Base-by-base conservation (phyloP, 2,329 filamentous ascomycete genomes). In the Tolypocladium sp. region DNA sequence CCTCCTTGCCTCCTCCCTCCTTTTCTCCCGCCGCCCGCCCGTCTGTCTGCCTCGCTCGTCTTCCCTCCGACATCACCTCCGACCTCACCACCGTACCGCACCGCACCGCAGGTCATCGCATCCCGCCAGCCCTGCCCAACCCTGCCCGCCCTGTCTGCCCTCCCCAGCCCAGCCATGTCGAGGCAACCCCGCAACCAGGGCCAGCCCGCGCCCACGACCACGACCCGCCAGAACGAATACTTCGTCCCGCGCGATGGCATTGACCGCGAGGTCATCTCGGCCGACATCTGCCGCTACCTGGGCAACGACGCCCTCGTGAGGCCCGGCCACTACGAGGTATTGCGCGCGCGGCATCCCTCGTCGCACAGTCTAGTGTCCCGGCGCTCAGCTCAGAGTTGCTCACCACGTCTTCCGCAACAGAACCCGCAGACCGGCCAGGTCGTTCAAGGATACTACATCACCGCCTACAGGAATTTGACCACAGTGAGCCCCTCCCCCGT, bases 211-310 rank as follows among this genome's bases (percentile, higher is more conserved):
- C 63, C 64, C 59, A 67, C 75, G 62, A 69, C 76, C 57, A 71
- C 77, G 59, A 74, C 76, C 60, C 81, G 83, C 61, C 83, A 88
- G 72, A 90, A 90, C 74, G 88, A 91, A 76, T 92, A 91, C 72
- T 92, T 92, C 73, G 85, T 92, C 58, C 87, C 88, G 53, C 85
- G 87, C 68, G 87, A 91, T 73, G 89, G 89, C 70, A 92, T 92
- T 74, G 88, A 90, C 72, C 86, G 89, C 67, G 89, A 92, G 74
- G 89, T 92, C 68, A 91, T 92, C 74, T 90, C 90, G 63, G 87
- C 88, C 71, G 89, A 92, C 72, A 91, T 92, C 65, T 92, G 89
- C 78, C 88, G 89, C 70, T 92, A 91, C 72, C 82, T 92, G 66
- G 89, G 89, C 69, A 91, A 91, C 73, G 89, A 92, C 79, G 89